phyloP scores from a whole-genome alignment of 345 rosid genomes.

The Dipteronia dyeriana region DNA sequence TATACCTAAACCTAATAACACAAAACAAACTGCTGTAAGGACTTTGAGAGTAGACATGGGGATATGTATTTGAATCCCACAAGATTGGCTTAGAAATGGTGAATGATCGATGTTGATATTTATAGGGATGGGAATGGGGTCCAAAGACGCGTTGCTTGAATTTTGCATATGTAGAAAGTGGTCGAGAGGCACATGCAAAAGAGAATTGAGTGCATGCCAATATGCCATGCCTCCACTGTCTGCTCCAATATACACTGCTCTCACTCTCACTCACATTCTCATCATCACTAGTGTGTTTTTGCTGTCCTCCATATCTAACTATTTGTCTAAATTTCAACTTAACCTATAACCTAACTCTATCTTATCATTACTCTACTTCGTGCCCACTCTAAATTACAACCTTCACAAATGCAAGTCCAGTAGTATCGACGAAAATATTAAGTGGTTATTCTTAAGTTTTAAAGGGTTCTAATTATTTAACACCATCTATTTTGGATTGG shows the following conservation, averaged over 20 bases:
- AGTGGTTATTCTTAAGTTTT: too few relatives aligned
- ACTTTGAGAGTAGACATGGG: constrained; percentile 25
- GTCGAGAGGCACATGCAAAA: constrained; percentile 32
- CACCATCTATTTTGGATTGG: too few relatives aligned
- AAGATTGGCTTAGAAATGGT: background rate
- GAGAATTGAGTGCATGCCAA: background rate
- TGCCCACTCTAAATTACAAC: too few relatives aligned
- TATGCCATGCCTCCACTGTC: background rate
- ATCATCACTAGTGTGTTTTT: constrained; percentile 28
- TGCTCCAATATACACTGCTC: background rate
- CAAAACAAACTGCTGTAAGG: constrained; percentile 11
- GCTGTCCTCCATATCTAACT: constrained; percentile 42
- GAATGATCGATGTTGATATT: constrained; percentile 20
- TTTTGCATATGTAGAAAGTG: background rate
- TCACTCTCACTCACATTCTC: background rate
- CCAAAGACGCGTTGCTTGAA: background rate
- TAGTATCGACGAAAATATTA: too few relatives aligned
- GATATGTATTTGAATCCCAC: background rate
- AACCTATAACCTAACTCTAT: background rate
- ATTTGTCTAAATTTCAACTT: constrained; percentile 3
- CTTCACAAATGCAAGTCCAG: too few relatives aligned
- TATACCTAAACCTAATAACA: constrained; percentile 30
- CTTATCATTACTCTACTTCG: background rate
- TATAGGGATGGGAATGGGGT: constrained; percentile 27
- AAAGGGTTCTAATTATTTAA: too few relatives aligned